Evolutionary conservation across 1,284 basidiomycete species (phyloP).

Genomic region (Phellinidium pouzarii): DNA sequence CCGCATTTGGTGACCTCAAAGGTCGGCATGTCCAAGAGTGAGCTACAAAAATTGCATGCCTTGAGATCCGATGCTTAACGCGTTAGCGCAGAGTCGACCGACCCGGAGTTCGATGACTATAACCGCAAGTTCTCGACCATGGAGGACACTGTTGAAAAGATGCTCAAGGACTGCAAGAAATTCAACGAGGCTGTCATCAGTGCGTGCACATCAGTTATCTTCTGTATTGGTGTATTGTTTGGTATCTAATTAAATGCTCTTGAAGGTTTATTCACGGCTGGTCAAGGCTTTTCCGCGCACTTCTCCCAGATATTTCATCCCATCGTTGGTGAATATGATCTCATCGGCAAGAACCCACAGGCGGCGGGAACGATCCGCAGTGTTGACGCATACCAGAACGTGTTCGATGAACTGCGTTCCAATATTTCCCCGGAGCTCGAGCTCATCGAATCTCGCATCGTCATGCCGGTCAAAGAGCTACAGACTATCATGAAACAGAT

Average conservation of each 20-base stretch:
- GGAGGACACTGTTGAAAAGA: slow-evolving; percentile 81
- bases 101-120: slow-evolving; percentile 84
- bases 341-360: slow-evolving; percentile 75
- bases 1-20: slow-evolving; percentile 82
- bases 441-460: slow-evolving; percentile 85
- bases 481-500: slow-evolving; percentile 83
- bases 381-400: slow-evolving; percentile 61
- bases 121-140: slow-evolving; percentile 72
- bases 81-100: slow-evolving; percentile 60
- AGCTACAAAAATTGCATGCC: slow-evolving; percentile 27
- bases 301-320: slow-evolving; percentile 79
- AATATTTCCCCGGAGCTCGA: slow-evolving; percentile 89
- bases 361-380: slow-evolving; percentile 75
- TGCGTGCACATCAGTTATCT: too few species aligned
- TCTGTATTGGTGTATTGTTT: too few species aligned
- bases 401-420: slow-evolving; percentile 79
- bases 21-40: slow-evolving; percentile 89
- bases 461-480: slow-evolving; percentile 85
- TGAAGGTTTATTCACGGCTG: slow-evolving; percentile 76
- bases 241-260: background rate
- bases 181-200: slow-evolving; percentile 81
- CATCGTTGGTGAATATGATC: slow-evolving; percentile 75
- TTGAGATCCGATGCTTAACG: slow-evolving; percentile 7
- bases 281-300: slow-evolving; percentile 71
- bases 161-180: slow-evolving; percentile 86